These are phyloP conservation scores for Inga laurina DNA, from an alignment of 306 rosid genomes.

Conservation along the genomic window DNA sequence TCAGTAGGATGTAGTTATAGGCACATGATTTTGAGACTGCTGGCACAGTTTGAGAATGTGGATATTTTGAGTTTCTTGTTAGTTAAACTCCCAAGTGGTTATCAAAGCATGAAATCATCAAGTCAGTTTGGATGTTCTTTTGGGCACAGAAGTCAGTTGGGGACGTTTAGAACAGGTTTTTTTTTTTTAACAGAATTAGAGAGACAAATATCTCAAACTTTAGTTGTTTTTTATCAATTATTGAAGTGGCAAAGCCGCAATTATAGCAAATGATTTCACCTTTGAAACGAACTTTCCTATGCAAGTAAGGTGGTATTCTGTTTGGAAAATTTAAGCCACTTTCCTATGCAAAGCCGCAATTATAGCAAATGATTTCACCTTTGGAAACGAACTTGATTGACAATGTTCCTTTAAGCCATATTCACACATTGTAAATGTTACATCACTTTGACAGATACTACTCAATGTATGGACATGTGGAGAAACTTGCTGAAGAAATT, in stretches of 20 bases:
- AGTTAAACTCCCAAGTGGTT: background rate
- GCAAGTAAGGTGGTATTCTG: background rate
- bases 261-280: background rate
- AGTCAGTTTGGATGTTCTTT: background rate
- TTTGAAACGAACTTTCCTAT: background rate
- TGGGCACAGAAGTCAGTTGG: background rate
- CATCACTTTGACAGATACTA: constrained; percentile 65
- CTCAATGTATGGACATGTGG: constrained; percentile 96
- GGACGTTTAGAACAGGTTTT: background rate
- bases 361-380: too few species aligned
- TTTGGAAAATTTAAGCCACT: background rate
- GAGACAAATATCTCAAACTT: background rate
- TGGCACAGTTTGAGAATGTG: background rate
- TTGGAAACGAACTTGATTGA: background rate
- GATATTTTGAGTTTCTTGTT: background rate
- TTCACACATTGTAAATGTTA: background rate
- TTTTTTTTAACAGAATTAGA: background rate
- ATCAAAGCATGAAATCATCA: too few species aligned
- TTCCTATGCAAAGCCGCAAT: too few species aligned
- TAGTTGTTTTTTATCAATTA: background rate
- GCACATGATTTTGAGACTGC: background rate
- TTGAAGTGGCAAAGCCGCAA: background rate
- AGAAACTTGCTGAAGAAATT: constrained; percentile 85
- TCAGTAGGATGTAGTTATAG: background rate
- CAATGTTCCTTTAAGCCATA: constrained; percentile 16